A percentile compares a stretch with the other conserved stretches of the same genome.
phyloP scores from a whole-genome alignment of 345 rosid species.

The Erucastrum elatum region DNA sequence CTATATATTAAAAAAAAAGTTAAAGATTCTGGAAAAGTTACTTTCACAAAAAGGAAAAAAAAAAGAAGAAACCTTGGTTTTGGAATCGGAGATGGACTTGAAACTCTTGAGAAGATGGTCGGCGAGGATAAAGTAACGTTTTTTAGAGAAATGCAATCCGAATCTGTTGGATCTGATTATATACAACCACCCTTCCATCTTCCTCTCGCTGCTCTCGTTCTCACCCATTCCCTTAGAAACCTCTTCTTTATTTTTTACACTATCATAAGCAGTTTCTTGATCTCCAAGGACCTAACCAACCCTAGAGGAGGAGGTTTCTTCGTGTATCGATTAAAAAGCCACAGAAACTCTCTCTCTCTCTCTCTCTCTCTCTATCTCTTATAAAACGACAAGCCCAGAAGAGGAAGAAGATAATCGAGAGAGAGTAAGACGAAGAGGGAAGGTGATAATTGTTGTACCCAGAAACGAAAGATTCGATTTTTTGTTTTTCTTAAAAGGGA shows the following conservation, averaged over 20 bases:
- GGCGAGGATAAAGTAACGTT: constrained; percentile 73
- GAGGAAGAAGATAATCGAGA: neutral
- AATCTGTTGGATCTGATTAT: constrained; percentile 74
- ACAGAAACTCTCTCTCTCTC: constrained; percentile 18
- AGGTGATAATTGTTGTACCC: neutral
- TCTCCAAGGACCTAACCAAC: constrained; percentile 20
- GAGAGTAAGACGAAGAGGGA: constrained; percentile 12
- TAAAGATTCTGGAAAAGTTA: neutral
- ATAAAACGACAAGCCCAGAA: constrained; percentile 31
- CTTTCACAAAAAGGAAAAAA: too few relatives aligned
- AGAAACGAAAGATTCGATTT: neutral
- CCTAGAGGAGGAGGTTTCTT: neutral
- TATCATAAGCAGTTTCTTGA: constrained; percentile 27
- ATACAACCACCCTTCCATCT: constrained; percentile 92
- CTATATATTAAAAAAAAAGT: constrained; percentile 39
- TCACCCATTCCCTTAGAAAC: constrained; percentile 20
- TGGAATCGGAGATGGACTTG: constrained; percentile 65
- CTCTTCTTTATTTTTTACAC: neutral
- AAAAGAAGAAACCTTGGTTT: constrained; percentile 41
- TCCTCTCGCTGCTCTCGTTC: constrained; percentile 42
- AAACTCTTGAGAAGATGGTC: constrained; percentile 72
- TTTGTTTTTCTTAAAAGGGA: neutral
- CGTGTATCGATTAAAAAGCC: neutral
- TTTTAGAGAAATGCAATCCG: constrained; percentile 79
- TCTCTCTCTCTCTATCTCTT: too few relatives aligned